Base-by-base conservation (phyloP, 768 basidiomycete genomes). In the Kwoniella shandongensis region DNA sequence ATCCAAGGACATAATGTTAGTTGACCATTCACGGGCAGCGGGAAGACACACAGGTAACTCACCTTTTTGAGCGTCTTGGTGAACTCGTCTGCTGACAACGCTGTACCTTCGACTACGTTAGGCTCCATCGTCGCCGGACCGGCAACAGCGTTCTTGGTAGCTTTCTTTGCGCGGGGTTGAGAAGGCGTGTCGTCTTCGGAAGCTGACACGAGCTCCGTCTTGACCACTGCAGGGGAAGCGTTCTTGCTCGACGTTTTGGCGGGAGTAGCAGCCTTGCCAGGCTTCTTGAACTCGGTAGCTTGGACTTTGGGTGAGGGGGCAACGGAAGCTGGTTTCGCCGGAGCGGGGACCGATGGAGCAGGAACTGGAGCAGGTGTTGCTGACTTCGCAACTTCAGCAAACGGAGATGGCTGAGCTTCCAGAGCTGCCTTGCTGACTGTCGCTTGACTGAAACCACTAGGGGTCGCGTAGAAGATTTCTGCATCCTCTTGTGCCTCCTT, bases 41-140 rank as follows among this genome's bases (percentile, higher is more conserved):
- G n/a, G 6, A 15, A 15, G 10, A 44, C 20, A 1, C 12, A 12
- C 13, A 36, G 41, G 12, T 23, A 23, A 38, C 66, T 48, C 11
- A 69, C 67, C 62, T 66, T 66, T 49, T 69, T 66, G 54, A 69
- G 44, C 11, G 55, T 30, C n/a, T 57, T 53, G 17, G 35, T 47
- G 20, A 66, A 50, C 15, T 61, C 58, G 8, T 63, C 62, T n/a
- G 44, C 20, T 27, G 22, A 62, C 41, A 42, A 30, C 20, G 5
- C 44, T 26, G 39, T 18, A 27, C 44, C 36, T 10, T 32, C 44
- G 12, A 25, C 38, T 2, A 38, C n/a, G 11, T 26, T 17, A 5
- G 54, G 30, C 54, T 23, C 44, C 42, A 46, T 44, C 42, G 13
- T 54, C 44, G 8, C 41, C 26, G 22, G 22, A n/a, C 7, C 29